phyloP scores from a whole-genome alignment of 2,329 filamentous ascomycete genomes.

The Trichophyton equinum region DNA sequence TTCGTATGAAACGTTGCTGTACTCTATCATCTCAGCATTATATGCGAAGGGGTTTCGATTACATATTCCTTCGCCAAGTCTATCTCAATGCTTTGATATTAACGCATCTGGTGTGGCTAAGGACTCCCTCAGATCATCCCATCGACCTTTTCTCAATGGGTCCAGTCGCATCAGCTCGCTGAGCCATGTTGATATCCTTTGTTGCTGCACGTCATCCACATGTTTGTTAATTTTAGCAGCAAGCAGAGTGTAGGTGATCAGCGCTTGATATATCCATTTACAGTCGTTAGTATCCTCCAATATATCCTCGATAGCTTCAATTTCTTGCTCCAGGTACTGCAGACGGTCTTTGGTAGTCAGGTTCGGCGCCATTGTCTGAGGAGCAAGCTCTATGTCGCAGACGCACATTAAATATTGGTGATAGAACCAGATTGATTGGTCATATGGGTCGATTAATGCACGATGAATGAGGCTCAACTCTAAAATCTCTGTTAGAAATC shows the following conservation, averaged over 20 bases:
- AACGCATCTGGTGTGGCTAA: constrained; percentile 15
- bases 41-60: neutral
- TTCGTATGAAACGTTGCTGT: neutral
- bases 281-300: constrained; percentile 54
- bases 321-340: constrained; percentile 55
- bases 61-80: neutral
- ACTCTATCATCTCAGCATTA: neutral
- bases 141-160: constrained; percentile 60
- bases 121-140: constrained; percentile 54
- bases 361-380: constrained; percentile 50
- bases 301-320: constrained; percentile 59
- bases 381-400: constrained; percentile 37
- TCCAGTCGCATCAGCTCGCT: constrained; percentile 56
- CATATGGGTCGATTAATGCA: constrained; percentile 78
- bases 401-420: constrained; percentile 75
- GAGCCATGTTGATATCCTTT: constrained; percentile 47
- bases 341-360: constrained; percentile 50
- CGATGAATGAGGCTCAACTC: constrained; percentile 66
- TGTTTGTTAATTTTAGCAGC: constrained; percentile 38
- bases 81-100: neutral
- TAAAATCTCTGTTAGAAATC: constrained; percentile 16
- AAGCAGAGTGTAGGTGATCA: constrained; percentile 63
- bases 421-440: constrained; percentile 96
- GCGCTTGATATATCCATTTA: constrained; percentile 82
- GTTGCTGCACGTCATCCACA: constrained; percentile 32